Base-by-base conservation (phyloP, 2,329 filamentous ascomycete species). In the Trichoderma breve region DNA sequence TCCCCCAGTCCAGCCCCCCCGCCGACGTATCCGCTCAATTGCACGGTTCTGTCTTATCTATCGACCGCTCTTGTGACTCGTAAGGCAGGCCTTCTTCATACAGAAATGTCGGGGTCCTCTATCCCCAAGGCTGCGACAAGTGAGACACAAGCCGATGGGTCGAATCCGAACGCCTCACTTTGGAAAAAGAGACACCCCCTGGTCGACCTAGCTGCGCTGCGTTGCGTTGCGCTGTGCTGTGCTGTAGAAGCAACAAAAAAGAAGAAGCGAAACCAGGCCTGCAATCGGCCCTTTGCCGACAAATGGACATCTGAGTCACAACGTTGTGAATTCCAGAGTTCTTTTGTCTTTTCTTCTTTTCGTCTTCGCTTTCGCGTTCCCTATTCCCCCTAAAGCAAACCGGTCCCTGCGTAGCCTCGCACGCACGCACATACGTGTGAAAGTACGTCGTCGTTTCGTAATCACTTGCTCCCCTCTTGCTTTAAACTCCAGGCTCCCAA, bases 361-460 rank as follows among this genome's bases (percentile, higher is more conserved):
- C 30, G 57, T 43, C 47, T 18, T 34, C 43, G 43, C 43, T 53
- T 21, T 53, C 47, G 28, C 63, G 24, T 3, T 53, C n/a, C 43
- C 21, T 58, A 3, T 9, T 12, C 32, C 53, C n/a, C 39, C 39
- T n/a, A 43, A 43, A 43, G 15, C 7, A 43, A 43, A 43, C 14
- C 30, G 39, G 26, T 24, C 15, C 21, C 12, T n/a, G 7, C 43
- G 43, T 32, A 66, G 63, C 63, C 63, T 66, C 47, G 47, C 43
- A 18, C 61, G 47, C 43, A 15, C 61, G 6, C 32, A 39, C 65
- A 30, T 34, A 21, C 21, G 66, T 60, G 34, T n/a, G 9, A 61
- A 18, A 24, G 62, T 62, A 70, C 66, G 66, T 70, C 57, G 66
- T 28, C 66, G 66, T 70, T 70, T 62, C 66, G 57, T 70, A 70